Evolutionary conservation across 352 stramenopile species (phyloP).

Genomic region (Phytophthora constricta): DNA sequence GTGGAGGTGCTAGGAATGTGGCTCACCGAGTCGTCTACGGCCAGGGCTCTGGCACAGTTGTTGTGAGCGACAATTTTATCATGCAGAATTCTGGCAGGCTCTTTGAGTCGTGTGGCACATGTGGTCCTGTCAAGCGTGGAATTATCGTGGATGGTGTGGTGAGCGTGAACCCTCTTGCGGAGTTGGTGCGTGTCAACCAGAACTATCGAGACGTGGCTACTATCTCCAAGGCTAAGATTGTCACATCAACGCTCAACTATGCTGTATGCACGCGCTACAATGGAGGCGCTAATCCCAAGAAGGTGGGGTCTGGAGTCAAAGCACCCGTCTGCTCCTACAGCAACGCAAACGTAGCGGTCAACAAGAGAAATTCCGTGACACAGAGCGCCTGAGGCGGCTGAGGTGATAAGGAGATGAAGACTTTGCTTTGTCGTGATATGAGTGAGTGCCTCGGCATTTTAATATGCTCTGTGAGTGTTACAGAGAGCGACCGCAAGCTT

Average conservation of each 20-base stretch:
- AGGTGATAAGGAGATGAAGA: constrained; percentile 19
- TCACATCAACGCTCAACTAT: constrained; percentile 30
- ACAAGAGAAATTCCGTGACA: constrained; percentile 8
- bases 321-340: constrained; percentile 41
- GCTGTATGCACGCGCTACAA: constrained; percentile 41
- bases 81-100: constrained; percentile 53
- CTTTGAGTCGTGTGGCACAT: constrained; percentile 70
- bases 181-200: constrained; percentile 70
- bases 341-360: constrained; percentile 32
- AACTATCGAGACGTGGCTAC: constrained; percentile 76
- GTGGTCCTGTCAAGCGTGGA: constrained; percentile 63
- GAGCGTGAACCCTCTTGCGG: constrained; percentile 54
- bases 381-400: too few species aligned
- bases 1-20: constrained; percentile 57
- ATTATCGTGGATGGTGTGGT: constrained; percentile 58
- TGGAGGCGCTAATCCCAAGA: constrained; percentile 33
- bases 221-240: constrained; percentile 52
- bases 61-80: constrained; percentile 61
- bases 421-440: constrained; percentile 7
- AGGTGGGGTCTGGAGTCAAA: constrained; percentile 35
- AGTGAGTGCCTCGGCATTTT: constrained; percentile 18
- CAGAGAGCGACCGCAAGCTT: constrained; percentile 35
- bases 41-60: constrained; percentile 55
- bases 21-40: constrained; percentile 49
- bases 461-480: constrained; percentile 33